These are phyloP conservation scores for Ambrosia hybrid DNA, from an alignment of 140 eudicot species.

Conservation along the genomic window DNA sequence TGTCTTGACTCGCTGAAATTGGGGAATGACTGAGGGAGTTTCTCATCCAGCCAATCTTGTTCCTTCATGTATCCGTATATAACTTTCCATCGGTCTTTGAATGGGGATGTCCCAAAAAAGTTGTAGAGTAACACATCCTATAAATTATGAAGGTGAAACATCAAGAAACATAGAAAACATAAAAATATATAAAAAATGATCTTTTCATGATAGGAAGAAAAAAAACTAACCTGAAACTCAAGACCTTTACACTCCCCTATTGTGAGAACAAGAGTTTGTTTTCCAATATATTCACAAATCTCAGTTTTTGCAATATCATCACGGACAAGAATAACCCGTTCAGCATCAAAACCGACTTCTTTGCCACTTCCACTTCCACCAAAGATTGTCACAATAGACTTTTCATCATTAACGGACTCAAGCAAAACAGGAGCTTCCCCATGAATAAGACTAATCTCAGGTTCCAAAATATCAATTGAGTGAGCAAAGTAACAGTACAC, in stretches of 20 bases:
- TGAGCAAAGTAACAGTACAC: conserved; percentile 52
- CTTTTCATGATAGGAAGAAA: not conserved
- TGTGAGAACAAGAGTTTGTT: conserved; percentile 68
- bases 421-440: conserved; percentile 75
- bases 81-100: conserved; percentile 67
- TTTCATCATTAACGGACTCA: conserved; percentile 53
- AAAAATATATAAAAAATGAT: not conserved
- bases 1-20: conserved; percentile 51
- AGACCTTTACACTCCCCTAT: conserved; percentile 86
- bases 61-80: conserved; percentile 61
- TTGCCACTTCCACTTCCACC: conserved; percentile 40
- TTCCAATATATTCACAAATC: conserved; percentile 50
- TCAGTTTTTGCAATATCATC: conserved; percentile 57
- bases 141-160: not conserved
- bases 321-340: conserved; percentile 80
- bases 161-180: not conserved
- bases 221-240: conserved; percentile 62
- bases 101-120: conserved; percentile 76
- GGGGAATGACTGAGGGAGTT: conserved; percentile 41
- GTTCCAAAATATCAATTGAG: conserved; percentile 55
- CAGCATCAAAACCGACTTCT: conserved; percentile 71
- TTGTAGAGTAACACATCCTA: conserved; percentile 79
- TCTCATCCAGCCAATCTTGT: conserved; percentile 42
- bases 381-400: conserved; percentile 56
- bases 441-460: conserved; percentile 67